Conservation (phyloP, 148 eudicot species). For the Chenopodium quinoa region DNA sequence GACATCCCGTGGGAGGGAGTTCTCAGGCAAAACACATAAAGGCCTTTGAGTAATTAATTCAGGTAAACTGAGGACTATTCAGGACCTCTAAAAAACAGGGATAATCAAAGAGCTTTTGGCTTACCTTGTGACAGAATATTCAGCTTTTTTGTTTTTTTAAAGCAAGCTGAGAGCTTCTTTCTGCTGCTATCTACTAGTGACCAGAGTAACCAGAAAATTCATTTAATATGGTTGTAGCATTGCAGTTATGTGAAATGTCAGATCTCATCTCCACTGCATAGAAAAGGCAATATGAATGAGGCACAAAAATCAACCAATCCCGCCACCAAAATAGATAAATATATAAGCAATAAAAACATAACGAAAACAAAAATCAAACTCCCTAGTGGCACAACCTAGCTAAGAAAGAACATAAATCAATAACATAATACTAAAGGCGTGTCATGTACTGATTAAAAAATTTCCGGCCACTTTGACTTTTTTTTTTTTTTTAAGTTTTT, state of each 20-base stretch:
- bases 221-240: background rate
- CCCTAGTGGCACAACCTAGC: background rate
- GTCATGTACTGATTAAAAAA: too few relatives aligned
- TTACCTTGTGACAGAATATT: constrained; percentile 4
- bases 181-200: background rate
- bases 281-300: background rate
- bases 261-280: constrained; percentile 1
- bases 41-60: background rate
- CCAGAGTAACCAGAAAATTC: constrained; percentile 1
- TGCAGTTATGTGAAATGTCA: background rate
- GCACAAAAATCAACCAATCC: background rate
- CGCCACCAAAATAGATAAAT: background rate
- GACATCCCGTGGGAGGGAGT: background rate
- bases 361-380: background rate
- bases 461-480: too few relatives aligned
- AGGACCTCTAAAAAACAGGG: background rate
- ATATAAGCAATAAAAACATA: background rate
- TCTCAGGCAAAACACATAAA: background rate
- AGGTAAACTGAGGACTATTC: background rate
- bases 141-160: background rate
- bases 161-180: background rate
- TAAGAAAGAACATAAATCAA: background rate
- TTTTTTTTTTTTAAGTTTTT: too few relatives aligned
- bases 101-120: background rate
- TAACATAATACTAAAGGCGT: too few relatives aligned